A percentile compares a stretch with the other conserved stretches of the same genome.
These are phyloP conservation scores for Aspergillus neotritici DNA, from an alignment of 2,329 filamentous ascomycete genomes.

Conservation along the genomic window DNA sequence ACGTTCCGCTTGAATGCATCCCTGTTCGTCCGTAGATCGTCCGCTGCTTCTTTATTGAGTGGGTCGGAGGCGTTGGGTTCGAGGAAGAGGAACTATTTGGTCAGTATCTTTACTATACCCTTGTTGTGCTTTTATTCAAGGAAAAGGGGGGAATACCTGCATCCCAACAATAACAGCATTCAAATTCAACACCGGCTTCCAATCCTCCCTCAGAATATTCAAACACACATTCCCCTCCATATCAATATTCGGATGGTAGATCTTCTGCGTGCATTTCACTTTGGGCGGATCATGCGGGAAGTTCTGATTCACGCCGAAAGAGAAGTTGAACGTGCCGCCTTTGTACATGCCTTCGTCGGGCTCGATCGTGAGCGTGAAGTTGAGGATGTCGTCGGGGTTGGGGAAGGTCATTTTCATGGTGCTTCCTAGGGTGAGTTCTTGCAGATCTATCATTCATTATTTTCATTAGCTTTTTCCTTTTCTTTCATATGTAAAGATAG, in stretches of 20 bases:
- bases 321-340: conserved; percentile 79
- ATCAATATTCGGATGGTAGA: conserved; percentile 99
- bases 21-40: conserved; percentile 78
- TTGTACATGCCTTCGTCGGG: conserved; percentile 70
- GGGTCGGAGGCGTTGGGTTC: conserved; percentile 96
- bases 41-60: conserved; percentile 96
- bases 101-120: no score
- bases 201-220: conserved; percentile 95
- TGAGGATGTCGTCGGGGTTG: conserved; percentile 54
- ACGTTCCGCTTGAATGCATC: conserved; percentile 93
- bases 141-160: conserved; percentile 53
- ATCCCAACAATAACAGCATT: conserved; percentile 95
- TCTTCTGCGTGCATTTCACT: conserved; percentile 94
- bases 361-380: conserved; percentile 46
- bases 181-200: conserved; percentile 96
- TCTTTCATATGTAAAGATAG: neutral
- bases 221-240: conserved; percentile 95
- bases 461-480: neutral
- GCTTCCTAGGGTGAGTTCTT: conserved; percentile 46
- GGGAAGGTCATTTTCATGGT: conserved; percentile 56
- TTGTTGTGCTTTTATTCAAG: neutral
- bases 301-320: conserved; percentile 85
- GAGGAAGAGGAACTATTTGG: conserved; percentile 78
- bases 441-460: conserved; percentile 34
- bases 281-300: conserved; percentile 98